Evolutionary conservation across 1,284 basidiomycete species (phyloP).

Genomic region (Fomitopsis pinicola): DNA sequence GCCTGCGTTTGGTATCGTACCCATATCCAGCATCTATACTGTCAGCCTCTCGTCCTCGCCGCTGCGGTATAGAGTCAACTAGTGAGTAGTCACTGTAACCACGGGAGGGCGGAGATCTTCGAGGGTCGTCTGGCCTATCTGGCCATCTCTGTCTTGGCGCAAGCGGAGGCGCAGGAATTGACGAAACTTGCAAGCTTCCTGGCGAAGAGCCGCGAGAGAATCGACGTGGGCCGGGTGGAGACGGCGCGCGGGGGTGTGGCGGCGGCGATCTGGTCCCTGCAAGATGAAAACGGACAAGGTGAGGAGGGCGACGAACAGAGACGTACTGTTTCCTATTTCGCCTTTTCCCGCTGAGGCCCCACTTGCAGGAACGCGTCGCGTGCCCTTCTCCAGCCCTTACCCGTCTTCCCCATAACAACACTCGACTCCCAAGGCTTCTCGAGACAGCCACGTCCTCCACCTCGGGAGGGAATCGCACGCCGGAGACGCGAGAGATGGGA

Average conservation of each 20-base stretch:
- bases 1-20: conserved; percentile 29
- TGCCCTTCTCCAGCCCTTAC: too few relatives aligned
- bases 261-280: conserved; percentile 52
- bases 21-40: conserved; percentile 17
- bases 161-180: conserved; percentile 5
- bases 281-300: conserved; percentile 38
- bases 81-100: conserved; percentile 12
- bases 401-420: too few relatives aligned
- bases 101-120: conserved; percentile 13
- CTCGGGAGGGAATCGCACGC: conserved; percentile 42
- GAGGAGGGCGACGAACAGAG: conserved; percentile 30
- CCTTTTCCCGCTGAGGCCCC: too few relatives aligned
- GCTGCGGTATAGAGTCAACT: conserved; percentile 22
- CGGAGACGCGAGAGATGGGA: conserved; percentile 40
- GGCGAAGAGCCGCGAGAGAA: conserved; percentile 7
- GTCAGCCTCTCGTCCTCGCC: conserved; percentile 25
- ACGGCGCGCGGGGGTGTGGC: conserved; percentile 18
- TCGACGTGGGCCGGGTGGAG: conserved; percentile 13
- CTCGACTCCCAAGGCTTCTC: conserved; percentile 51
- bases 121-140: conserved; percentile 14
- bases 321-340: too few relatives aligned
- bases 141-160: conserved; percentile 13
- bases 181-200: conserved; percentile 1
- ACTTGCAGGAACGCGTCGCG: too few relatives aligned
- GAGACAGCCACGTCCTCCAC: conserved; percentile 44